Percentiles rank a stretch among this genome's conserved stretches.
These are phyloP conservation scores for Hyaloscypha variabilis DNA, from an alignment of 495 filamentous ascomycete species.

Conservation along the genomic window DNA sequence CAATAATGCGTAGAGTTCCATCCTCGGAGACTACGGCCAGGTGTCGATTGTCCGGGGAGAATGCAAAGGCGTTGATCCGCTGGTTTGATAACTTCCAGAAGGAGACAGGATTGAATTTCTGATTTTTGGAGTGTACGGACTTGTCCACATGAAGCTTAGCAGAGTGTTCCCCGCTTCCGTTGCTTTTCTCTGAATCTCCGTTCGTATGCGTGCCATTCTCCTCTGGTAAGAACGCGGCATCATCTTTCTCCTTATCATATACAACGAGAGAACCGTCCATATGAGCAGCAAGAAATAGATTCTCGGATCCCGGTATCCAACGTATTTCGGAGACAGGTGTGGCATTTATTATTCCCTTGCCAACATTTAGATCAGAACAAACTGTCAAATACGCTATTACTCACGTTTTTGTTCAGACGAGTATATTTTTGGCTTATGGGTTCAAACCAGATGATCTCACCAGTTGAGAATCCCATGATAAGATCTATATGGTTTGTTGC, in stretches of 20 bases:
- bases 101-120: conserved; percentile 89
- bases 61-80: conserved; percentile 84
- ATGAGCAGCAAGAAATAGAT: conserved; percentile 89
- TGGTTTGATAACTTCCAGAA: conserved; percentile 90
- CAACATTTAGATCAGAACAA: conserved; percentile 17
- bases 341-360: conserved; percentile 78
- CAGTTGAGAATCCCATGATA: conserved; percentile 92
- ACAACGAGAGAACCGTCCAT: conserved; percentile 92
- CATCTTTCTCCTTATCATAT: conserved; percentile 98
- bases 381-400: conserved; percentile 18
- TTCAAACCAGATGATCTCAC: conserved; percentile 98
- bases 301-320: conserved; percentile 95
- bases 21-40: conserved; percentile 94
- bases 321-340: conserved; percentile 84
- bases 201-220: conserved; percentile 40
- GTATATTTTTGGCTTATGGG: conserved; percentile 95
- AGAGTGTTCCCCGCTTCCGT: conserved; percentile 9
- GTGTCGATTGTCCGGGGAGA: conserved; percentile 83
- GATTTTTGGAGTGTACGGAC: conserved; percentile 88
- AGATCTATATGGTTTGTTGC: conserved; percentile 80
- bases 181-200: conserved; percentile 32
- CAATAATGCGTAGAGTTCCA: conserved; percentile 83
- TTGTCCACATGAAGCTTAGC: conserved; percentile 68
- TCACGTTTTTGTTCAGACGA: conserved; percentile 91
- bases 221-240: conserved; percentile 62